These are phyloP conservation scores for Xylariales sp. DNA, from an alignment of 2,329 filamentous ascomycete species.

Conservation along the genomic window DNA sequence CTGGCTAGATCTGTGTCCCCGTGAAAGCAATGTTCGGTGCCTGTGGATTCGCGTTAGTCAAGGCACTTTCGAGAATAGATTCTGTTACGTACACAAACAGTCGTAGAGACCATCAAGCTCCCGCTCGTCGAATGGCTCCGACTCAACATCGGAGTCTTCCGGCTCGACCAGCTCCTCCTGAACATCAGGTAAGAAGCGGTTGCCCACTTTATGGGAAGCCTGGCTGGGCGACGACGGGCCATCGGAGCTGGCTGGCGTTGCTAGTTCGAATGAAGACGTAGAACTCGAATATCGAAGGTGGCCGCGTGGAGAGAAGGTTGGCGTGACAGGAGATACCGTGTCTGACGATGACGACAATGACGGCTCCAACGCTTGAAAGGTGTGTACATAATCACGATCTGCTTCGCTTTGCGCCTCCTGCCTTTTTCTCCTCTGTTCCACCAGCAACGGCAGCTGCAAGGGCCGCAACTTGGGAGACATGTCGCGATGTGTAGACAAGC, in stretches of 20 bases:
- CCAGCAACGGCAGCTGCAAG: constrained; percentile 24
- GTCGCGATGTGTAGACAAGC: background rate
- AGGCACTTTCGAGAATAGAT: no score
- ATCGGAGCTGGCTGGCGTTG: constrained; percentile 45
- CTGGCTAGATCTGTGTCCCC: constrained; percentile 39
- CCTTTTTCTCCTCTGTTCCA: constrained; percentile 24
- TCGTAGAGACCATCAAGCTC: constrained; percentile 47
- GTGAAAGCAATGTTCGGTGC: constrained; percentile 59
- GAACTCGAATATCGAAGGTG: constrained; percentile 69
- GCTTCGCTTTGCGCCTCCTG: constrained; percentile 22
- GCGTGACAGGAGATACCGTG: constrained; percentile 64
- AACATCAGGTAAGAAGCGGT: constrained; percentile 72
- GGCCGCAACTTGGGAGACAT: constrained; percentile 29
- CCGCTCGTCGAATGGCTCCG: constrained; percentile 44
- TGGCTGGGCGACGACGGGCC: constrained; percentile 51
- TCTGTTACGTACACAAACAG: constrained; percentile 65
- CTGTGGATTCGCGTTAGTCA: constrained; percentile 31
- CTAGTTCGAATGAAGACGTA: constrained; percentile 68
- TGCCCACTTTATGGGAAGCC: constrained; percentile 46
- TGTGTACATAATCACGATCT: constrained; percentile 38
- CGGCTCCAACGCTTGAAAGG: constrained; percentile 41
- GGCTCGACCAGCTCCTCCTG: constrained; percentile 76
- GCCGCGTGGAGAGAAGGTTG: constrained; percentile 62
- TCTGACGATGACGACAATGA: no score
- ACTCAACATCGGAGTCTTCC: constrained; percentile 48